A percentile compares a stretch with the other conserved stretches of the same genome.
Evolutionary conservation across 2,329 filamentous ascomycete species (phyloP).

Genomic region (Ophiosphaerella korrae): DNA sequence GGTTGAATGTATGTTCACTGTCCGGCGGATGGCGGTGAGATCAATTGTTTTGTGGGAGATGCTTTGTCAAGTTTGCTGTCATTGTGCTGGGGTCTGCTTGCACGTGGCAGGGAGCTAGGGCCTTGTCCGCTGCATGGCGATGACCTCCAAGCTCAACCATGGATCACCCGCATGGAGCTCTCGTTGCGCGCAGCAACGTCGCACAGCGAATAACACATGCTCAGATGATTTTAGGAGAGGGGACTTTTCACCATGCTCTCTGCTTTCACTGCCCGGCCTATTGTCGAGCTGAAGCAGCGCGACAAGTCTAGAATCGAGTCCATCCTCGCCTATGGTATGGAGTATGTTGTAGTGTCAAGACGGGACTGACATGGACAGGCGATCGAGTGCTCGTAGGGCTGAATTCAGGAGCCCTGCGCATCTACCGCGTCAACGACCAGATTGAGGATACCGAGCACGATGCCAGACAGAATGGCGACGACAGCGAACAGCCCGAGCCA

Average conservation of each 20-base stretch:
- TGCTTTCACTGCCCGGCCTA: conserved; percentile 93
- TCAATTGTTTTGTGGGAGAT: background rate
- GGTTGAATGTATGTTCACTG: background rate
- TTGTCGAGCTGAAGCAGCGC: conserved; percentile 93
- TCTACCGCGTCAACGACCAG: conserved; percentile 86
- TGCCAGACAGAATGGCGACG: conserved; percentile 32
- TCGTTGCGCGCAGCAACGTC: conserved; percentile 16
- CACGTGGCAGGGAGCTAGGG: conserved; percentile 20
- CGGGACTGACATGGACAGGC: conserved; percentile 56
- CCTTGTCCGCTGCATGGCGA: conserved; percentile 32
- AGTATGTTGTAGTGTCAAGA: conserved; percentile 1
- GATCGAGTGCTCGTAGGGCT: conserved; percentile 91
- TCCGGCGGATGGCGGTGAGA: background rate
- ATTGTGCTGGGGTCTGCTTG: background rate
- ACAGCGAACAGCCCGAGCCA: conserved; percentile 43
- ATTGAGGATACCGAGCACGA: conserved; percentile 50
- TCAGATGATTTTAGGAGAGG: conserved; percentile 15
- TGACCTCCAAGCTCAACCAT: conserved; percentile 12
- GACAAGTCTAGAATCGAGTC: conserved; percentile 98
- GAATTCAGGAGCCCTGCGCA: conserved; percentile 83
- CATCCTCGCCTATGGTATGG: conserved; percentile 82
- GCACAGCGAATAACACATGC: conserved; percentile 19
- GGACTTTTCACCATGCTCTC: conserved; percentile 73
- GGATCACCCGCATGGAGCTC: conserved; percentile 25
- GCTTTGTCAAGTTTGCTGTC: too few relatives aligned